phyloP scores from a whole-genome alignment of 306 rosid species.

The Carpinus viminea region DNA sequence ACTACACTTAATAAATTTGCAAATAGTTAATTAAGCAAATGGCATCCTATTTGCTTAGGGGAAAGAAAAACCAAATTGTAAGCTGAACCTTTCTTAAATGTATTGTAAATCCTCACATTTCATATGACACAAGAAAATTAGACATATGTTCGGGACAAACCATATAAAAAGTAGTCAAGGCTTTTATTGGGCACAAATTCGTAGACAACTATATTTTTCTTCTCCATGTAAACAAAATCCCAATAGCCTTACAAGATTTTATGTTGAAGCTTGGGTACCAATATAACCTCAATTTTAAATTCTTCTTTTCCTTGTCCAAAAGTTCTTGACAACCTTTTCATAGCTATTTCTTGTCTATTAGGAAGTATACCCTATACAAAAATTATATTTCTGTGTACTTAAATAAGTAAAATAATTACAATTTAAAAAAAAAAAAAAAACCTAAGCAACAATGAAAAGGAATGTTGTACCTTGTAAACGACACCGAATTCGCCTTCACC shows the following conservation, averaged over 20 bases:
- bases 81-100: neutral
- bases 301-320: neutral
- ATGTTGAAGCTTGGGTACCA: constrained; percentile 2
- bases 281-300: neutral
- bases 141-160: neutral
- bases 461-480: neutral
- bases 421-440: neutral
- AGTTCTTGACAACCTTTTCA: constrained; percentile 34
- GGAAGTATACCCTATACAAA: constrained; percentile 32
- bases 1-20: neutral
- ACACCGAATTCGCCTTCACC: neutral
- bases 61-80: neutral
- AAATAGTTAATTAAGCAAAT: neutral
- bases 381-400: neutral
- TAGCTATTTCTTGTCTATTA: constrained; percentile 23
- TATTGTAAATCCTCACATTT: neutral
- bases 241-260: neutral
- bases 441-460: neutral
- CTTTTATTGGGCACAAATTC: constrained; percentile 36
- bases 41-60: no score
- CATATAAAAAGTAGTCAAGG: constrained; percentile 27
- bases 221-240: constrained; percentile 7
- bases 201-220: neutral
- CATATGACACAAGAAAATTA: neutral
- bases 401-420: neutral